A percentile compares a stretch with the other conserved stretches of the same genome.
phyloP scores from a whole-genome alignment of 164 flowering plant genomes.

The Vitis rotundifolia region DNA sequence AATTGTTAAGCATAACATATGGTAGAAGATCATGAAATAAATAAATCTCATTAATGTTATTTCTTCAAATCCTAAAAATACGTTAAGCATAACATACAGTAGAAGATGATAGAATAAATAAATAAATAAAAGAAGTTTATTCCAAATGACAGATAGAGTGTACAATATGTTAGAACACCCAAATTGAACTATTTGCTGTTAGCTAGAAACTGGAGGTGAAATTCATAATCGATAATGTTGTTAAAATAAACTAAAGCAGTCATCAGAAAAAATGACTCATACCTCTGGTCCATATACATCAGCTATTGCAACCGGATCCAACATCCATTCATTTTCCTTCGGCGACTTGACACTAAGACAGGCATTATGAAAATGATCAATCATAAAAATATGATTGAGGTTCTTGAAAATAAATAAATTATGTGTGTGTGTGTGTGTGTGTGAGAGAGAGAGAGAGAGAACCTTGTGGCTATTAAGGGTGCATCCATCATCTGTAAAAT shows the following conservation, averaged over 20 bases:
- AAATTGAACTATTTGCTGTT: too few relatives aligned
- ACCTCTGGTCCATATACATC: constrained; percentile 87
- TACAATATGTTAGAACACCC: too few relatives aligned
- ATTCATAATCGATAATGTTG: neutral
- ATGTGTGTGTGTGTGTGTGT: too few relatives aligned
- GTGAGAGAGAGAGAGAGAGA: neutral
- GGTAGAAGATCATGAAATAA: neutral
- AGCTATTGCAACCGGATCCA: constrained; percentile 83
- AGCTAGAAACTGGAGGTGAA: neutral
- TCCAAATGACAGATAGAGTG: neutral
- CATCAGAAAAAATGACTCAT: constrained; percentile 6
- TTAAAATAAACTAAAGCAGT: neutral
- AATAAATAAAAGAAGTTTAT: neutral
- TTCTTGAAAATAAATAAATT: neutral
- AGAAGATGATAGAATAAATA: too few relatives aligned
- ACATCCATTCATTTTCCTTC: constrained; percentile 76
- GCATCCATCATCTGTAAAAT: constrained; percentile 68
- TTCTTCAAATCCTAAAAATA: too few relatives aligned
- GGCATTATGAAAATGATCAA: neutral
- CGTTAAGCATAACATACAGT: too few relatives aligned
- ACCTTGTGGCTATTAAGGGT: constrained; percentile 90
- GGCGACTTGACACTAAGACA: constrained; percentile 68
- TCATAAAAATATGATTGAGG: constrained; percentile 1
- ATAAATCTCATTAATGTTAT: neutral
- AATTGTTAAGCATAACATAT: neutral